phyloP scores from a whole-genome alignment of 495 filamentous ascomycete species.

The Podospora pseudoanserina region DNA sequence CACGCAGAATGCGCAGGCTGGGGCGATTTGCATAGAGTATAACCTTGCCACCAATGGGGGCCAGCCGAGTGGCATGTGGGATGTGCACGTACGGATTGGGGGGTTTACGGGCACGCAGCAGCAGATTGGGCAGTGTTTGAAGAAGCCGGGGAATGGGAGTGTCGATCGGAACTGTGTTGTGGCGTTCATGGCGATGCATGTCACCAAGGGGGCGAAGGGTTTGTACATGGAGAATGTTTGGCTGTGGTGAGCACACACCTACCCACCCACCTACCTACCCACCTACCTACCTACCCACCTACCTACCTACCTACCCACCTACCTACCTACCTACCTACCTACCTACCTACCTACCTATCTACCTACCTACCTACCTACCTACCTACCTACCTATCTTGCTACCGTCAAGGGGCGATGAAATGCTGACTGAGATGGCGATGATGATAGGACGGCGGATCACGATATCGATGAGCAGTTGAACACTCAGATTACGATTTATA shows the following conservation, averaged over 20 bases:
- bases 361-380: neutral
- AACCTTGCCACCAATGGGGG: slow-evolving; percentile 58
- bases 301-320: neutral
- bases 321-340: neutral
- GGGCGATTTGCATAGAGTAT: slow-evolving; percentile 72
- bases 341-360: neutral
- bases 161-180: slow-evolving; percentile 58
- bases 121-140: slow-evolving; percentile 67
- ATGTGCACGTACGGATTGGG: slow-evolving; percentile 78
- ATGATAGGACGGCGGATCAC: slow-evolving; percentile 67
- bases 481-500: slow-evolving; percentile 67
- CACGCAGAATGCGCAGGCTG: slow-evolving; percentile 63
- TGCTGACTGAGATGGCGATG: neutral
- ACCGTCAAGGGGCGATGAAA: neutral
- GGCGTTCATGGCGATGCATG: slow-evolving; percentile 77
- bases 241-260: slow-evolving; percentile 59
- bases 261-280: neutral
- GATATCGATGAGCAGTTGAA: slow-evolving; percentile 68
- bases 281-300: neutral
- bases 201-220: slow-evolving; percentile 60
- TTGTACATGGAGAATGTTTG: slow-evolving; percentile 88
- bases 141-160: slow-evolving; percentile 54
- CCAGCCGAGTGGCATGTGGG: slow-evolving; percentile 79
- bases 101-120: slow-evolving; percentile 76
- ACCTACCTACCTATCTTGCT: neutral